These are phyloP conservation scores for Beauveria scarabaeidicola DNA, from an alignment of 2,329 filamentous ascomycete genomes.

Conservation along the genomic window DNA sequence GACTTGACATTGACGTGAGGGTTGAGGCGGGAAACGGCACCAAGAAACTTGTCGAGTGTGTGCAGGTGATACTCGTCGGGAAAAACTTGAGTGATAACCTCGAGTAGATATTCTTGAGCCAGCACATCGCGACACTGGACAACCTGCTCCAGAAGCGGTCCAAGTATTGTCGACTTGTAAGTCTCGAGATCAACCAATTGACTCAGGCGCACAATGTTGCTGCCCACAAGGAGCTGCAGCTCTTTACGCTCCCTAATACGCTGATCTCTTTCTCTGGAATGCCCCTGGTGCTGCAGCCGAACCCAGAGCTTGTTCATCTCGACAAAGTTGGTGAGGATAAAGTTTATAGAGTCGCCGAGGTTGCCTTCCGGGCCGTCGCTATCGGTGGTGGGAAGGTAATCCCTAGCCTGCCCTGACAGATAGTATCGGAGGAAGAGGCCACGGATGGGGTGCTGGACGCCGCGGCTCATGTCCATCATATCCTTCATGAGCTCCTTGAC, in stretches of 20 bases:
- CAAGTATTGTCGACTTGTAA: conserved; percentile 85
- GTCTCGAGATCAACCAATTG: conserved; percentile 91
- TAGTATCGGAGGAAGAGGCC: conserved; percentile 95
- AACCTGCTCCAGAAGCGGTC: conserved; percentile 86
- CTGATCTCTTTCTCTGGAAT: conserved; percentile 88
- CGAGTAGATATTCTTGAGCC: conserved; percentile 92
- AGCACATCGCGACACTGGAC: conserved; percentile 96
- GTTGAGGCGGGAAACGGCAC: conserved; percentile 84
- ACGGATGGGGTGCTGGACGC: conserved; percentile 92
- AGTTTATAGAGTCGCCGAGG: conserved; percentile 94
- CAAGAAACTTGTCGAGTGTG: conserved; percentile 90
- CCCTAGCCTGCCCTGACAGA: conserved; percentile 86
- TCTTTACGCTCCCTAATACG: conserved; percentile 92
- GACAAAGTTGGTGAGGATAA: conserved; percentile 96
- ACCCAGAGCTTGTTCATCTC: conserved; percentile 99
- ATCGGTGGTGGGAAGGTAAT: conserved; percentile 72
- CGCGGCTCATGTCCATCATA: conserved; percentile 99
- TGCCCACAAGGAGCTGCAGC: conserved; percentile 88
- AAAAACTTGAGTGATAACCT: conserved; percentile 98
- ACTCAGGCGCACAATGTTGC: conserved; percentile 89
- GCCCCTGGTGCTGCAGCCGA: conserved; percentile 90
- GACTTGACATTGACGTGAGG: conserved; percentile 96
- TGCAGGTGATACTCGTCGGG: conserved; percentile 97
- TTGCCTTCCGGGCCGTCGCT: conserved; percentile 92
- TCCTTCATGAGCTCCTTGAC: conserved; percentile 99